These are phyloP conservation scores for Phytopythium mirpurense DNA, from an alignment of 352 stramenopile species.

Conservation along the genomic window DNA sequence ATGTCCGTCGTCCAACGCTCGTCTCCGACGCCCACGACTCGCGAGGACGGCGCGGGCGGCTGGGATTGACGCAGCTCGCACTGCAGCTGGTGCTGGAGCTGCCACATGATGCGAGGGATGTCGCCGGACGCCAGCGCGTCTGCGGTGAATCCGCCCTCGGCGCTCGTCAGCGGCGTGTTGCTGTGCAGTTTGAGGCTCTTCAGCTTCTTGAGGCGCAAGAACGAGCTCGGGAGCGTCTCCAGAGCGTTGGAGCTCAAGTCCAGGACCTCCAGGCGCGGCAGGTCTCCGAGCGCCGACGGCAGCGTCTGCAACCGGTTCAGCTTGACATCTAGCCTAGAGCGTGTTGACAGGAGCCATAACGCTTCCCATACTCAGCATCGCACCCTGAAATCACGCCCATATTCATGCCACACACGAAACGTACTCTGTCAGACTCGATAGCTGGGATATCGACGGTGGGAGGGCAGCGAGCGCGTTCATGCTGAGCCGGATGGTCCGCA, in stretches of 20 bases:
- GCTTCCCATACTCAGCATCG: not conserved
- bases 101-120: slow-evolving; percentile 41
- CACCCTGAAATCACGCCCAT: too few relatives aligned
- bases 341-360: not conserved
- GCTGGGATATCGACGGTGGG: slow-evolving; percentile 42
- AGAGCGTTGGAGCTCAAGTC: slow-evolving; percentile 63
- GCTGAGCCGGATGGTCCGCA: slow-evolving; percentile 39
- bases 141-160: slow-evolving; percentile 20
- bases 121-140: slow-evolving; percentile 42
- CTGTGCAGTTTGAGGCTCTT: slow-evolving; percentile 41
- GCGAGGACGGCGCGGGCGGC: slow-evolving; percentile 29
- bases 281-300: slow-evolving; percentile 34
- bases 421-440: slow-evolving; percentile 51
- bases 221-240: slow-evolving; percentile 34
- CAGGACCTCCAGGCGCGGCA: slow-evolving; percentile 32
- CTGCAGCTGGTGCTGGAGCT: slow-evolving; percentile 47
- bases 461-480: slow-evolving; percentile 57
- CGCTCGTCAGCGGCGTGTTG: slow-evolving; percentile 31
- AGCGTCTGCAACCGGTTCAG: slow-evolving; percentile 57
- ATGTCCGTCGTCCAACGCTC: slow-evolving; percentile 68
- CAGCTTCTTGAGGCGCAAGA: slow-evolving; percentile 45
- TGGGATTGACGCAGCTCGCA: slow-evolving; percentile 23
- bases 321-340: slow-evolving; percentile 46
- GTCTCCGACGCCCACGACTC: slow-evolving; percentile 37
- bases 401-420: too few relatives aligned